Conservation (phyloP, 345 rosid species). For the Eucalyptus urophylla region DNA sequence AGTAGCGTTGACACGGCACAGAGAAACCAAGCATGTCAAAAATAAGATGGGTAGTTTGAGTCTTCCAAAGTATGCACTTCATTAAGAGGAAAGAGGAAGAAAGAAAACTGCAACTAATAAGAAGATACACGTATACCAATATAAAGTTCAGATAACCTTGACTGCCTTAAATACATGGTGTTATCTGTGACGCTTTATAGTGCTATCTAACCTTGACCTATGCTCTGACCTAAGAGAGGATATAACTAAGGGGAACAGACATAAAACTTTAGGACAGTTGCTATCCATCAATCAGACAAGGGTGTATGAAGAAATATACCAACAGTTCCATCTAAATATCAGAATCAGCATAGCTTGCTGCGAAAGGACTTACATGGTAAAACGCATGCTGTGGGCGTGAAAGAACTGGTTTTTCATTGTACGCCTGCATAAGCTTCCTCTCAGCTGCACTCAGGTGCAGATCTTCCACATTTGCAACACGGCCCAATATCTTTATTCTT, state of each 20-base stretch:
- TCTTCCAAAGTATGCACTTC: background rate
- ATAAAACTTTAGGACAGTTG: background rate
- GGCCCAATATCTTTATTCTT: slow-evolving; percentile 90
- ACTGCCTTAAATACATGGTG: background rate
- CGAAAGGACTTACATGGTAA: slow-evolving; percentile 28
- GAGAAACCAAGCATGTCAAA: background rate
- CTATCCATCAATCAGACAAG: background rate
- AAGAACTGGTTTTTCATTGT: slow-evolving; percentile 97
- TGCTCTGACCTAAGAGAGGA: background rate
- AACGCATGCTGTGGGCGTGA: slow-evolving; percentile 96
- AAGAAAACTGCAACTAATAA: background rate
- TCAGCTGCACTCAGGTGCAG: slow-evolving; percentile 83
- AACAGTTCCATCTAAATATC: background rate
- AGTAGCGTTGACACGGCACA: background rate
- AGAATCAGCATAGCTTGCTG: background rate
- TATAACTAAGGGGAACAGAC: background rate
- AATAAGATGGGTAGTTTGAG: background rate
- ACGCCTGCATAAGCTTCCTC: slow-evolving; percentile 92
- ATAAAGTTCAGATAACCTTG: background rate
- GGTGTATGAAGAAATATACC: background rate
- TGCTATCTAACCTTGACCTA: background rate
- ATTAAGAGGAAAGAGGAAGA: background rate
- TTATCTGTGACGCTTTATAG: background rate
- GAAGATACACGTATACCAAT: background rate
- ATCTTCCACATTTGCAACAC: slow-evolving; percentile 84